Base-by-base conservation (phyloP, 2,329 filamentous ascomycete species). In the Pseudocercospora crystallina region DNA sequence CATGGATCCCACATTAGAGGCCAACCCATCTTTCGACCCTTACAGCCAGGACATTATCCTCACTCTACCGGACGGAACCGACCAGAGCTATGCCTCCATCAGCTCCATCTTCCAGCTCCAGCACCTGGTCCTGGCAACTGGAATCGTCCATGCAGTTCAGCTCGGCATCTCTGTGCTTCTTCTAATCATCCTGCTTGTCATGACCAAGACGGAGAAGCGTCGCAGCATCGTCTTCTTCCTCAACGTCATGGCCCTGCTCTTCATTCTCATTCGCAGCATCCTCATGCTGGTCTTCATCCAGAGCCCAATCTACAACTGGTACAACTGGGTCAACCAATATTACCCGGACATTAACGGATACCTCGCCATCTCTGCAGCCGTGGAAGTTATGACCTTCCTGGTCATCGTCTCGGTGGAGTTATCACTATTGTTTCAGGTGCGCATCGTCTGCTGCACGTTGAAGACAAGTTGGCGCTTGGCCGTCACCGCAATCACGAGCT, bases 91-190 rank as follows among this genome's bases (percentile, higher is more conserved):
- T 0, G 61, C 77, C 34, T 59, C 65, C 37, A 66, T 84, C 51
- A 40, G 56, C 8, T 64, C 69, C 2, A 52, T 85, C 34, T 68
- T 82, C 58, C 47, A 55, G 3, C 75, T 74, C 43, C 67, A 76
- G 47, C 66, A 72, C 51, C 79, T 79, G 63, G 74, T 73, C 52
- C 67, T 75, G 50, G 49, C 56, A 12, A 54, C 49, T 32, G 75
- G 70, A 65, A 82, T 88, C 74, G 85, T 84, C 70, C 89, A 85
- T 65, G 84, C 81, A 45, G 72, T 79, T 13, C 87, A 92, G 66
- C 76, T 90, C 44, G 89, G 89, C 29, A 82, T 86, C 17, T 82
- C 80, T 40, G 57, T 85, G 50, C 71, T 86, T 53, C 80, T 90
- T 62, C 73, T 91, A 13, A 59, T 86, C 37, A 75, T 87, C 29